Base-by-base conservation (phyloP, 441 rosid species). In the Kokia cookei region DNA sequence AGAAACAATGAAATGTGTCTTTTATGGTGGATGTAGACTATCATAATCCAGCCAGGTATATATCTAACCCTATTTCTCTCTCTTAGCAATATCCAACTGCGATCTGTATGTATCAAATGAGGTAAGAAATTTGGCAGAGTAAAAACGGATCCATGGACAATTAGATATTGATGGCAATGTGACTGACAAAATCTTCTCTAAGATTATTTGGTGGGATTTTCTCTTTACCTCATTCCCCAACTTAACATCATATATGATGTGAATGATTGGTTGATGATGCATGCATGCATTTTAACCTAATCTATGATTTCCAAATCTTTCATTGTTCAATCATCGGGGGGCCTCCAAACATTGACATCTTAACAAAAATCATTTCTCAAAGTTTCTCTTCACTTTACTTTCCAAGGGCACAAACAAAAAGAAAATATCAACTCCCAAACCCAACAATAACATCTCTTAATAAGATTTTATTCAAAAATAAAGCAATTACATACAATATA, bases 331-430 rank as follows among this genome's bases (percentile, higher is more conserved):
- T 63, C 82, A 42, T 55, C 40, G 51, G 75, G 73, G 75, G 76
- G 69, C 45, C 68, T 7, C 7, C 1, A 24, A 1, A 75, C 4
- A 32, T 27, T 73, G 85, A 82, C 71, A 40, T 83, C 12, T 55
- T 77, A 83, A 78, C 85, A 0, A 77, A 73, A 75, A 43, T 5
- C n/a, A 69, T 32, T 69, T 45, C 42, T 73, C 19, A 71, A 32
- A 9, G 26, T 42, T 43, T 51, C 58, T 69, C 45, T 2, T 1
- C 51, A 8, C 54, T 19, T 66, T 47, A 2, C 70, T 19, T 26
- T 8, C 0, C 10, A 69, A 5, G 7, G 27, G 35, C 15, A 32
- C 15, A n/a, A 51, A 14, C 55, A 32, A 66, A 47, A 66, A 8
- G 5, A 14, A 48, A 27, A 13, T 14, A 26, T 45, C 15, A 1